Percentiles rank a stretch among this genome's conserved stretches.
Conservation (phyloP, 306 rosid genomes). For the Senna tora region DNA sequence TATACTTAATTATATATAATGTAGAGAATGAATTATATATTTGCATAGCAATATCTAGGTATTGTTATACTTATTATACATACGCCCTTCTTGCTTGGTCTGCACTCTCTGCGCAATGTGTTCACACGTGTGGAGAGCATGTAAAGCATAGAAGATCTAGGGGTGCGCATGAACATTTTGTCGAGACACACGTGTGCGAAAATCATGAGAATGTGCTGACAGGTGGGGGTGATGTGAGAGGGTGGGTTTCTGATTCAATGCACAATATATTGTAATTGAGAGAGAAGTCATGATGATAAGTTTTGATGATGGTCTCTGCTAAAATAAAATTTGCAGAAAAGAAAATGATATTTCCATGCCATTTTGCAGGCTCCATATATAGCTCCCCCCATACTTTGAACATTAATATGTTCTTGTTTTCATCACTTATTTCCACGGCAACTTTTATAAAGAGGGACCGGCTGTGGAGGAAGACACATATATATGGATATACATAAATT, state of each 20-base stretch:
- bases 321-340: slow-evolving; percentile 46
- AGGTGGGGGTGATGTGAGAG: slow-evolving; percentile 62
- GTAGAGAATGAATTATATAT: slow-evolving; percentile 4
- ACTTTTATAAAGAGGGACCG: background rate
- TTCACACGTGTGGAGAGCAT: slow-evolving; percentile 60
- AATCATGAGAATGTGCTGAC: slow-evolving; percentile 42
- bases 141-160: slow-evolving; percentile 45
- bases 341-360: slow-evolving; percentile 57
- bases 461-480: background rate
- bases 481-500: background rate
- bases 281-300: slow-evolving; percentile 45
- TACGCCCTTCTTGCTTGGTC: slow-evolving; percentile 29
- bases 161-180: slow-evolving; percentile 53
- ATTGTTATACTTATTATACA: too few species aligned
- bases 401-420: slow-evolving; percentile 21
- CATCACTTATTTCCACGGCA: slow-evolving; percentile 34
- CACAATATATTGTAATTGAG: slow-evolving; percentile 43
- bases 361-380: slow-evolving; percentile 34
- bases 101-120: background rate
- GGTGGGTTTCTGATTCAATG: slow-evolving; percentile 44
- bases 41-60: slow-evolving; percentile 13
- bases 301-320: slow-evolving; percentile 47
- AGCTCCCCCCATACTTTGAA: slow-evolving; percentile 17
- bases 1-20: too few species aligned
- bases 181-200: slow-evolving; percentile 52